These are phyloP conservation scores for Colletotrichum sp. DNA, from an alignment of 2,329 filamentous ascomycete species.

Conservation along the genomic window DNA sequence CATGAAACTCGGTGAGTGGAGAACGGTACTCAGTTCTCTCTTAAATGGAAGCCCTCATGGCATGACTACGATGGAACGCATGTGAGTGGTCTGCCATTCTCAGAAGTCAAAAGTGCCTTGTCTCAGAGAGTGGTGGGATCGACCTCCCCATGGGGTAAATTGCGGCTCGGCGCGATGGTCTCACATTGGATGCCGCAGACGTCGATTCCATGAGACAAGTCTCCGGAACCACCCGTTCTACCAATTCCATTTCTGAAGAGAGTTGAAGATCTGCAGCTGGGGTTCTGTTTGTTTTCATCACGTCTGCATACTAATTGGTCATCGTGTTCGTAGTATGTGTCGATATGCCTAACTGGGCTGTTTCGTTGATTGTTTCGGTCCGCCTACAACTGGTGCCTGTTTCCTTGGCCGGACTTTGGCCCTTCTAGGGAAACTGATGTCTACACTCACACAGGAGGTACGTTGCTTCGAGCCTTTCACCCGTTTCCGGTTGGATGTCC, in stretches of 20 bases:
- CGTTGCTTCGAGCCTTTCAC: too few relatives aligned
- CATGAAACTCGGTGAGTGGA: not conserved
- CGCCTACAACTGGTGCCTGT: too few relatives aligned
- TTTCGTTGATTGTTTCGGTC: too few relatives aligned
- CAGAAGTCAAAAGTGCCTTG: not conserved
- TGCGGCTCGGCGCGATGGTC: not conserved
- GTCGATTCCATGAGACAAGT: not conserved
- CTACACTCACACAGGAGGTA: too few relatives aligned
- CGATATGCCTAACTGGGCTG: too few relatives aligned
- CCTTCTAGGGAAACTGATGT: fast-evolving
- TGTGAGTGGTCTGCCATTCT: not conserved
- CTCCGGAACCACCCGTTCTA: not conserved
- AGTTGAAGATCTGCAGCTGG: too few relatives aligned
- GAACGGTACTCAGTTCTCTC: not conserved
- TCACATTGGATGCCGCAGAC: not conserved
- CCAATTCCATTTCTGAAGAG: too few relatives aligned
- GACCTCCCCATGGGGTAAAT: not conserved
- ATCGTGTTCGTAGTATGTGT: too few relatives aligned
- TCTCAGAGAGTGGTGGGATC: not conserved
- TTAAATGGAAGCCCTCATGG: not conserved
- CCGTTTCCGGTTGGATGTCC: too few relatives aligned
- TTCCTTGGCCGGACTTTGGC: too few relatives aligned
- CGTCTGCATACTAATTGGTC: too few relatives aligned
- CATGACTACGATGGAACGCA: not conserved
- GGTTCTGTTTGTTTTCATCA: too few relatives aligned